A percentile compares a stretch with the other conserved stretches of the same genome.
These are phyloP conservation scores for Setomelanomma holmii DNA, from an alignment of 2,329 filamentous ascomycete species.

Conservation along the genomic window DNA sequence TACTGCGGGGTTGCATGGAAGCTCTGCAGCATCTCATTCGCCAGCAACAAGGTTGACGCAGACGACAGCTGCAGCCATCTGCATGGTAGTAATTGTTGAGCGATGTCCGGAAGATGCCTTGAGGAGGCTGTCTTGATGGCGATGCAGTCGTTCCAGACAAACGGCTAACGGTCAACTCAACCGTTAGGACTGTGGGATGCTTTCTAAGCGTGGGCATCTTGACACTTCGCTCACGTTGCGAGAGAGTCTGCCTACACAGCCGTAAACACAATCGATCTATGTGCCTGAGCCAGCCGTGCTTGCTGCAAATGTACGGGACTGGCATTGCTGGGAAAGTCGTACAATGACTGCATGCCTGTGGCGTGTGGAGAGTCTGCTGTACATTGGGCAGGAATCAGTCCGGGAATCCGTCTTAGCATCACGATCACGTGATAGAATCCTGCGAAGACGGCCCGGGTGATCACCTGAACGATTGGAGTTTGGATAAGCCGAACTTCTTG, in stretches of 20 bases:
- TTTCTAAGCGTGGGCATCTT: background rate
- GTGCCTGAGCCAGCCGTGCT: slow-evolving; percentile 2
- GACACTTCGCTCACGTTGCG: background rate
- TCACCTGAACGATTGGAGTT: background rate
- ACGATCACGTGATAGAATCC: background rate
- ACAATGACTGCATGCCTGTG: slow-evolving; percentile 17
- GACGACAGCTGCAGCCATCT: slow-evolving; percentile 24
- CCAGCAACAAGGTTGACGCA: slow-evolving; percentile 12
- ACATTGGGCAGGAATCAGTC: slow-evolving; percentile 9
- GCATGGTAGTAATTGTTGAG: slow-evolving; percentile 25
- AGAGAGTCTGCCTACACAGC: background rate
- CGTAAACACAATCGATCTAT: slow-evolving; percentile 1
- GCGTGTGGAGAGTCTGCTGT: slow-evolving; percentile 8
- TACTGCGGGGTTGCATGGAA: slow-evolving; percentile 37
- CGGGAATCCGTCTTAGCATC: slow-evolving; percentile 13
- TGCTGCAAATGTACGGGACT: slow-evolving; percentile 6
- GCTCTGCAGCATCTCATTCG: slow-evolving; percentile 29
- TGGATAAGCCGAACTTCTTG: background rate
- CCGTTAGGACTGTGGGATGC: background rate
- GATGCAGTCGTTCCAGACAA: background rate
- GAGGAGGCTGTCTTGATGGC: background rate
- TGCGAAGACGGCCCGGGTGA: background rate
- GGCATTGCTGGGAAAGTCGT: slow-evolving; percentile 9
- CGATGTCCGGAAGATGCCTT: slow-evolving; percentile 5
- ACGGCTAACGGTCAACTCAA: background rate